Evolutionary conservation across 129 eudicot genomes (phyloP).

Genomic region (Flaveria bidentis): DNA sequence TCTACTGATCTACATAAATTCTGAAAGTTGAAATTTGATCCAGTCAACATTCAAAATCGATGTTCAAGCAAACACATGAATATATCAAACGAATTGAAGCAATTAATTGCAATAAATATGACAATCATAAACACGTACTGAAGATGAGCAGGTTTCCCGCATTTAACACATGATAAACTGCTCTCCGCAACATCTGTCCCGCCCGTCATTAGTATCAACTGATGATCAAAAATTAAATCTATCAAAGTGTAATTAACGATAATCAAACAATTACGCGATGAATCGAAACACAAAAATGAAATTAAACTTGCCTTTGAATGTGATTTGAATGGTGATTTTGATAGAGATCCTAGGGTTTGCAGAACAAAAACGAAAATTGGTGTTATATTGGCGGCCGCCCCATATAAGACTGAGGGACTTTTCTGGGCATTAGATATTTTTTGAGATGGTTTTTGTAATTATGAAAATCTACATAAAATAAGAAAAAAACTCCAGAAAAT

Average conservation of each 20-base stretch:
- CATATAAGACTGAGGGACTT: constrained; percentile 24
- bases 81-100: constrained; percentile 16
- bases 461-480: too few species aligned
- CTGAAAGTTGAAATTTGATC: not conserved
- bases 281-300: not conserved
- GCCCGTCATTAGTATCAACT: constrained; percentile 55
- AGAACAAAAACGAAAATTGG: constrained; percentile 10
- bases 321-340: constrained; percentile 18
- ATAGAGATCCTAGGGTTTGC: constrained; percentile 34
- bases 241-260: constrained; percentile 9
- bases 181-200: constrained; percentile 51
- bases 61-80: not conserved
- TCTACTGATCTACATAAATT: not conserved
- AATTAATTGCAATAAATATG: not conserved
- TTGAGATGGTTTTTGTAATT: not conserved
- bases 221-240: constrained; percentile 19
- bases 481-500: too few species aligned
- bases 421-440: constrained; percentile 6
- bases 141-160: constrained; percentile 84
- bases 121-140: constrained; percentile 53
- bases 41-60: not conserved
- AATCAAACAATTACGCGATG: not conserved
- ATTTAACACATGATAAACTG: constrained; percentile 64
- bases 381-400: constrained; percentile 30
- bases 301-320: constrained; percentile 28